Evolutionary conservation across 1,139 yeast genomes (phyloP).

Genomic region (Geotrichum phurueaensis): DNA sequence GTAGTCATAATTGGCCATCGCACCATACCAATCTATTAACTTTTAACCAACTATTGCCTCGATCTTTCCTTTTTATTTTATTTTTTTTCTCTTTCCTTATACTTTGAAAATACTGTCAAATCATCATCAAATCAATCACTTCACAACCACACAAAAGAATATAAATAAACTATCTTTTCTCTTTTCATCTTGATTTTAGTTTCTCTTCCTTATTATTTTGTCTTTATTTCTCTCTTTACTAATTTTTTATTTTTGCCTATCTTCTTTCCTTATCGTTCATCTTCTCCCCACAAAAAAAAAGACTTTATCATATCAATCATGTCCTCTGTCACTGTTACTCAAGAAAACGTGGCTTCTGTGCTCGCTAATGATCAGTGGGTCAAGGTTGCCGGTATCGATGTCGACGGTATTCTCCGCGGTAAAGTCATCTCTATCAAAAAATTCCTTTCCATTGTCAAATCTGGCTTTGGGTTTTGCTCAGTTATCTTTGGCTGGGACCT

Average conservation of each 20-base stretch:
- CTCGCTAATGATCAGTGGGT: conserved; percentile 26
- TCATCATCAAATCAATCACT: no score
- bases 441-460: conserved; percentile 28
- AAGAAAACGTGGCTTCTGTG: conserved; percentile 7
- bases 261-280: not conserved
- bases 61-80: no score
- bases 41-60: no score
- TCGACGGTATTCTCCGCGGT: conserved; percentile 37
- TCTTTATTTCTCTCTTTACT: not conserved
- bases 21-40: no score
- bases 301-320: not conserved
- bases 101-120: no score
- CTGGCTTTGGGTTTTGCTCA: conserved; percentile 36
- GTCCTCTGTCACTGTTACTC: not conserved
- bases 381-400: conserved; percentile 37
- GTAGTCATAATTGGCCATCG: no score
- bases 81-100: no score
- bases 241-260: not conserved
- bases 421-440: conserved; percentile 34
- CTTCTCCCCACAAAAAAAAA: not conserved
- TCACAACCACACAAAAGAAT: no score
- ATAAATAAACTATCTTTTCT: no score
- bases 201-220: not conserved
- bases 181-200: not conserved
- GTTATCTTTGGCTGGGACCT: conserved; percentile 39